Base-by-base conservation (phyloP, 2,329 filamentous ascomycete species). In the Fonsecaea nubica region DNA sequence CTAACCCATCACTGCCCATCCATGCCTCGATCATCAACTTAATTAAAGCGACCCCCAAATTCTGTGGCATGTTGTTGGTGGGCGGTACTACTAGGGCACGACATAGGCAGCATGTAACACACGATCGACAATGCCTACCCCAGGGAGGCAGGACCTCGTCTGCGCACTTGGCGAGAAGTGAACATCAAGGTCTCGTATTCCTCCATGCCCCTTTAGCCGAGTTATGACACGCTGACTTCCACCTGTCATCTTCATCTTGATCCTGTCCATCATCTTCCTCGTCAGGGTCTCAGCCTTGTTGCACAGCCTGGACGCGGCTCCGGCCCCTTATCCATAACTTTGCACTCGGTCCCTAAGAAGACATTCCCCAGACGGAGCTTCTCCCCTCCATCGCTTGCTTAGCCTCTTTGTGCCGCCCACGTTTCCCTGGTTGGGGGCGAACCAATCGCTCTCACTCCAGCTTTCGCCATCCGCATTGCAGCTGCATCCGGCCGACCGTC, bases 391-490 rank as follows among this genome's bases (percentile, higher is more conserved):
- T 50, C 21, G 45, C 38, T 33, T 48, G 40, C 57, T 50, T 45
- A 59, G 57, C 40, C 57, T 50, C 50, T 40, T 33, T 45, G 40
- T 50, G 45, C 25, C 21, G 25, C 45, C 45, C 25, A 25, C 45
- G 8, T 50, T 50, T 50, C 45, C 21, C 45, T 59, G 30, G 13
- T 35, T 33, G 10, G 30, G 21, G 12, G 38, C 18, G 30, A 35
- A 21, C 57, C 57, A 59, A 59, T 59, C 57, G 30, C 21, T 35
- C 32, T 4, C 61, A 30, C 53, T 21, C 30, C 48, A 30, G 58
- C 36, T 57, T 64, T 50, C 45, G 45, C 62, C 62, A 64, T 64
- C 58, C 58, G 62, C 35, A 18, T 21, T 25, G 42, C 57, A 59
- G 38, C 57, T 35, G 57, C 57, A 59, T 50, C 38, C 57, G n/a